Conservation (phyloP, 257 asterid genomes). For the Osmanthus fragrans region DNA sequence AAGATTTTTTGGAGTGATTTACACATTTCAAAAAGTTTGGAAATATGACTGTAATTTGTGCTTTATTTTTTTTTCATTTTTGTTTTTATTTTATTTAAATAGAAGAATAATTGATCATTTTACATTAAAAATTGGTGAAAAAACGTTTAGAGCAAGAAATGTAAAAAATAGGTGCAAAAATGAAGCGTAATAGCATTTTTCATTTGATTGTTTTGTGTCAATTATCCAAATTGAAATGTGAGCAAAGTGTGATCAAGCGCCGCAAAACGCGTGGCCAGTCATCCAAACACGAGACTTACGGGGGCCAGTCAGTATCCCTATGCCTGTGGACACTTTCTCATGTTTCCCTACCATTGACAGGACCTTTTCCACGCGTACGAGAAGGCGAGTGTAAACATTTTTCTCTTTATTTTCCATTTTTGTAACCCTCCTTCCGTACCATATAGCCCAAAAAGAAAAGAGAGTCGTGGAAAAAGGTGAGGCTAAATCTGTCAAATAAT, state of each 20-base stretch:
- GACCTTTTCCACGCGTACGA: constrained; percentile 8
- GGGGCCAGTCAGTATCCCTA: background rate
- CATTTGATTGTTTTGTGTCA: too few relatives aligned
- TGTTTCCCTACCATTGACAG: constrained; percentile 1
- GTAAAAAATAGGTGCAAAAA: too few relatives aligned
- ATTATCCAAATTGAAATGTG: background rate
- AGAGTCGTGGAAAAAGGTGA: background rate
- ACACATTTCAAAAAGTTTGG: too few relatives aligned
- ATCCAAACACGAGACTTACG: background rate
- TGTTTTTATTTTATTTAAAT: too few relatives aligned
- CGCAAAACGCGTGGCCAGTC: background rate
- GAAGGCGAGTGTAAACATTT: background rate
- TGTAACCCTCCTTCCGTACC: constrained; percentile 7
- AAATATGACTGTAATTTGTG: too few relatives aligned
- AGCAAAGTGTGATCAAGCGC: background rate
- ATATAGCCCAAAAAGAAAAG: background rate
- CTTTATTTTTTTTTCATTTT: too few relatives aligned
- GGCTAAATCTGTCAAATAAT: background rate
- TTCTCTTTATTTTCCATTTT: constrained; percentile 11
- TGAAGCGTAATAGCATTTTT: too few relatives aligned
- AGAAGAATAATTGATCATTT: too few relatives aligned
- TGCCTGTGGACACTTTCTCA: background rate
- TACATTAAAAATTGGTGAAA: too few relatives aligned
- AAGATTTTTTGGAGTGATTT: too few relatives aligned
- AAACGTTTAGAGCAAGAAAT: too few relatives aligned